Conservation (phyloP, 192 early-diverging fungal genomes). For the Glomus cerebriforme region DNA sequence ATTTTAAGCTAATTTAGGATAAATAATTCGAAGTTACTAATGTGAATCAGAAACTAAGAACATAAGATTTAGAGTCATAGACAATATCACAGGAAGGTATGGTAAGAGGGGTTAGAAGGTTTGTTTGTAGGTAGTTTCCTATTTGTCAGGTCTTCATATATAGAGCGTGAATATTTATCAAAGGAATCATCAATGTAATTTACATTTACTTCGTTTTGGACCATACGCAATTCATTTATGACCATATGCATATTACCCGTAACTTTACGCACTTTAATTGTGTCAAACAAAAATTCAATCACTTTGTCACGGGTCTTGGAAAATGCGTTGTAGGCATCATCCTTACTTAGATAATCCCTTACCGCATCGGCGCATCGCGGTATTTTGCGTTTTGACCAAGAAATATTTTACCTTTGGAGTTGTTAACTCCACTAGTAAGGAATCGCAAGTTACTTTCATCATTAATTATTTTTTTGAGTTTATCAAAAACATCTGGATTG, state of each 20-base stretch:
- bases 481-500: not conserved
- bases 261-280: too few relatives aligned
- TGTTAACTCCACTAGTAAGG: not conserved
- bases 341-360: not conserved
- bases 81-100: constrained; percentile 1
- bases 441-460: not conserved
- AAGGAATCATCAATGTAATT: too few relatives aligned
- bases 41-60: not conserved
- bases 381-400: not conserved
- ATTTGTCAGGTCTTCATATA: not conserved
- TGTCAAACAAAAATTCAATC: not conserved
- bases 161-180: not conserved
- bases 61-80: not conserved
- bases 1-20: not conserved
- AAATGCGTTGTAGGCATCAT: constrained; percentile 2
- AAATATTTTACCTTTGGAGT: not conserved
- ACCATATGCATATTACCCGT: too few relatives aligned
- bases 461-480: not conserved
- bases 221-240: too few relatives aligned
- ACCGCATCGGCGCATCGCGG: not conserved
- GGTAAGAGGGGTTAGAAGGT: not conserved
- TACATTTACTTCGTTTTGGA: too few relatives aligned
- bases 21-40: not conserved
- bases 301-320: not conserved
- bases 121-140: not conserved